Conservation (phyloP, 352 stramenopile genomes). For the Phytopythium helicoides region DNA sequence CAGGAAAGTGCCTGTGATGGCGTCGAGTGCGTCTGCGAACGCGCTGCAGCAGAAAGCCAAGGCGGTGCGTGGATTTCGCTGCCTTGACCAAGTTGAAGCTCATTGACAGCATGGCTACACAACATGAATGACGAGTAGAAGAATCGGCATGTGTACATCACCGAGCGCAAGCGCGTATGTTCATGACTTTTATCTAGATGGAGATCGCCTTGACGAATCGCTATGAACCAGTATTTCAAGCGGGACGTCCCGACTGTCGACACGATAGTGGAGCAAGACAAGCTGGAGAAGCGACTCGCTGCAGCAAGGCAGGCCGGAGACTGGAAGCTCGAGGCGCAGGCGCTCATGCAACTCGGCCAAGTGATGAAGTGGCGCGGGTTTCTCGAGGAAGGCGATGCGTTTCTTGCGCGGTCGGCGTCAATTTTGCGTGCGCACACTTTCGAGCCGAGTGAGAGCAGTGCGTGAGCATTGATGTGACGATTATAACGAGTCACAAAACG, state of each 20-base stretch:
- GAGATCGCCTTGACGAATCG: background rate
- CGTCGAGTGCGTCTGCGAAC: background rate
- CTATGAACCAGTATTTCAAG: constrained; percentile 52
- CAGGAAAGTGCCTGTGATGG: too few species aligned
- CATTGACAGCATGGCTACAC: background rate
- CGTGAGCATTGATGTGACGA: too few species aligned
- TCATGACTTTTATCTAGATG: background rate
- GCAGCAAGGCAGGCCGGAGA: constrained; percentile 34
- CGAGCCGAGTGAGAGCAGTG: too few species aligned
- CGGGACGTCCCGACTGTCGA: constrained; percentile 64
- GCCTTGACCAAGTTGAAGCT: background rate
- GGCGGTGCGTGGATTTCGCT: background rate
- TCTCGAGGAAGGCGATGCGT: constrained; percentile 41
- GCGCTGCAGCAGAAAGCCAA: constrained; percentile 1
- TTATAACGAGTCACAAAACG: too few species aligned
- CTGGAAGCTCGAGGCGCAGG: constrained; percentile 66
- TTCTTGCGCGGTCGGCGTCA: constrained; percentile 46
- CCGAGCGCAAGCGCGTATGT: constrained; percentile 58
- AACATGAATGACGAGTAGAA: background rate
- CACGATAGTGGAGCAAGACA: constrained; percentile 73
- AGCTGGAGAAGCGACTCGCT: constrained; percentile 51
- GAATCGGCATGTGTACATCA: constrained; percentile 64
- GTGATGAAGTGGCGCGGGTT: constrained; percentile 74
- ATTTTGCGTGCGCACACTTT: constrained; percentile 62
- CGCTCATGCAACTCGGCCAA: constrained; percentile 65